Evolutionary conservation across 768 basidiomycete genomes (phyloP).

Genomic region (Boletus coccyginus): DNA sequence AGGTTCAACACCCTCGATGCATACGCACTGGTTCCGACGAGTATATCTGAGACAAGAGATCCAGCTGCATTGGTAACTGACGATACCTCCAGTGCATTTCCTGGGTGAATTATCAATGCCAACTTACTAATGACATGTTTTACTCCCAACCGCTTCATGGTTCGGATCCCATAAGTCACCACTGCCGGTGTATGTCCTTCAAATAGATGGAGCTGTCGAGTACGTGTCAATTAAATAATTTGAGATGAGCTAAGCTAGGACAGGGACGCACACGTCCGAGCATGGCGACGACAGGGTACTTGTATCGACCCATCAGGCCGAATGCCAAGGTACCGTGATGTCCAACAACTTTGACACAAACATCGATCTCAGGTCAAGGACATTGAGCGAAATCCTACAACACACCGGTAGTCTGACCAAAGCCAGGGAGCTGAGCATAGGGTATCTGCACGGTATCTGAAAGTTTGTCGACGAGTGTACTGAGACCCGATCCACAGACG

Average conservation of each 20-base stretch:
- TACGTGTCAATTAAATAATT: constrained; percentile 3
- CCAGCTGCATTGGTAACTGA: constrained; percentile 89
- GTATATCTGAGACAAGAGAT: constrained; percentile 66
- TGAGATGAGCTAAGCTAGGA: background rate
- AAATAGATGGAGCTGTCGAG: constrained; percentile 73
- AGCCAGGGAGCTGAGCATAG: constrained; percentile 70
- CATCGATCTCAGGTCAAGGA: background rate
- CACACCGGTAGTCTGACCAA: constrained; percentile 74
- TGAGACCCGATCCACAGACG: constrained; percentile 84
- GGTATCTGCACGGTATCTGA: constrained; percentile 56
- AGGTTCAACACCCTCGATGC: background rate
- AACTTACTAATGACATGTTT: constrained; percentile 70
- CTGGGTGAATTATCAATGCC: background rate
- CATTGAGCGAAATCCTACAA: constrained; percentile 6
- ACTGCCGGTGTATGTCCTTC: constrained; percentile 73
- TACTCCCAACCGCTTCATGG: constrained; percentile 77
- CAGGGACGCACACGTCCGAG: constrained; percentile 66
- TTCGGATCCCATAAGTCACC: constrained; percentile 75
- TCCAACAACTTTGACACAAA: constrained; percentile 57
- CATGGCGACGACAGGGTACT: constrained; percentile 86
- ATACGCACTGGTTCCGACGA: constrained; percentile 76
- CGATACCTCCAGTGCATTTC: background rate
- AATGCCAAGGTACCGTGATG: constrained; percentile 82
- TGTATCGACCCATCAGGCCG: constrained; percentile 63
- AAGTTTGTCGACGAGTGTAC: constrained; percentile 64